Percentiles rank a stretch among this genome's conserved stretches.
Conservation (phyloP, 129 eudicot species). For the Escallonia herrerae region DNA sequence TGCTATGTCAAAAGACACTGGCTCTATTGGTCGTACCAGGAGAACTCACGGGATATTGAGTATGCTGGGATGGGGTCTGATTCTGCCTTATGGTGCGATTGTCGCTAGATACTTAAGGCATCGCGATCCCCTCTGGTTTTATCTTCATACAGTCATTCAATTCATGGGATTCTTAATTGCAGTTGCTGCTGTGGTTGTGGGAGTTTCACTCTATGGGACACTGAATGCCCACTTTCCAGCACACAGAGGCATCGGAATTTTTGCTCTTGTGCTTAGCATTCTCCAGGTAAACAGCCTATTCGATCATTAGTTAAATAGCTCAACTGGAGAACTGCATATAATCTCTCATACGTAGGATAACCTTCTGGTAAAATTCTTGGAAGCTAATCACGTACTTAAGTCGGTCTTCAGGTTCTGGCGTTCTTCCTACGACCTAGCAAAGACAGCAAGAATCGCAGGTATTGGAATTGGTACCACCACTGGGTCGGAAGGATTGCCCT, state of each 20-base stretch:
- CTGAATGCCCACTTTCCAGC: slow-evolving; percentile 44
- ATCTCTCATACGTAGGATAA: background rate
- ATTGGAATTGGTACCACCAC: slow-evolving; percentile 79
- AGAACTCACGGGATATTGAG: slow-evolving; percentile 73
- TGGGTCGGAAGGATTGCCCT: slow-evolving; percentile 71
- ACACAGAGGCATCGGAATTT: slow-evolving; percentile 78
- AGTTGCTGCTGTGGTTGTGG: slow-evolving; percentile 58
- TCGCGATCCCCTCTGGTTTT: slow-evolving; percentile 66
- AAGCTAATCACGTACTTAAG: background rate
- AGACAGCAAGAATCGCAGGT: slow-evolving; percentile 67
- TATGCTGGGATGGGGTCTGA: slow-evolving; percentile 76
- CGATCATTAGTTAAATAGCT: too few relatives aligned
- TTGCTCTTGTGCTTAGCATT: slow-evolving; percentile 53
- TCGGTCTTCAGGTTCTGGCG: slow-evolving; percentile 58
- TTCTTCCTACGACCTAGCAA: slow-evolving; percentile 65
- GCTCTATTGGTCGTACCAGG: slow-evolving; percentile 13
- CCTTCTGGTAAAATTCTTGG: background rate
- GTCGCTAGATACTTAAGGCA: slow-evolving; percentile 72
- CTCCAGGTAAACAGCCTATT: slow-evolving; percentile 49
- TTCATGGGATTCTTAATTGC: slow-evolving; percentile 65
- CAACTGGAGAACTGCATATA: too few relatives aligned
- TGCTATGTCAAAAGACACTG: slow-evolving; percentile 18
- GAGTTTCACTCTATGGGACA: slow-evolving; percentile 45
- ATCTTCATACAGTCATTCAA: slow-evolving; percentile 58
- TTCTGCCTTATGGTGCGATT: slow-evolving; percentile 77